Conservation (phyloP, 169 alveolate genomes). For the Plasmodium sp. region DNA sequence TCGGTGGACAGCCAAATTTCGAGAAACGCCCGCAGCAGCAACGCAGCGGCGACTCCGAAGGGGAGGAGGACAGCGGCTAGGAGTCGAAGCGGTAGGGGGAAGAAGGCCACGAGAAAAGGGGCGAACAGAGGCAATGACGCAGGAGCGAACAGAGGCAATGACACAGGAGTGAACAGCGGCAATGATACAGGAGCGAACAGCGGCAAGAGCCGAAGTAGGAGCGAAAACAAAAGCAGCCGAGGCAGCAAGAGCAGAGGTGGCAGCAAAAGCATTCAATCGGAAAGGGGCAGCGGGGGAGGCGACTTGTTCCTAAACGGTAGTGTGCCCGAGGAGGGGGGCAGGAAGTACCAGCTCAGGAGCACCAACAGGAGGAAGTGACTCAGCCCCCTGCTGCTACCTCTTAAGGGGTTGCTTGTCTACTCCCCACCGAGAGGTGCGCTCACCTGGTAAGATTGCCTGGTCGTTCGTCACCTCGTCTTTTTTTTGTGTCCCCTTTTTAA, state of each 20-base stretch:
- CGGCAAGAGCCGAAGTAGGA: background rate
- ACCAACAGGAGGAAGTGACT: background rate
- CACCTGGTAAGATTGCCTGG: background rate
- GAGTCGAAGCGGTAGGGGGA: background rate
- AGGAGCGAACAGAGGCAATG: background rate
- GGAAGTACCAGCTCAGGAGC: constrained; percentile 23
- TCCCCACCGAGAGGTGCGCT: background rate
- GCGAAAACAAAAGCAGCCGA: background rate
- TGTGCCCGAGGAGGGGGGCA: background rate
- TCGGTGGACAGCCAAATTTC: background rate
- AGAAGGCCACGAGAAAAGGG: background rate
- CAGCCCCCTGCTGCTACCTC: background rate
- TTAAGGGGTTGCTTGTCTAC: background rate
- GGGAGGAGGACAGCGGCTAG: background rate
- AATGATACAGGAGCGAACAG: background rate
- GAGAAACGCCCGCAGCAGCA: background rate
- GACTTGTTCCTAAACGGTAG: background rate
- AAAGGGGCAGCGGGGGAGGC: background rate
- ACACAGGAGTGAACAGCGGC: too few species aligned
- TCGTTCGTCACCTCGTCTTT: background rate
- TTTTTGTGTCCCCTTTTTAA: background rate
- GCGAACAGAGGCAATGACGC: background rate
- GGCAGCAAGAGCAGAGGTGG: background rate
- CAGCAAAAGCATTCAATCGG: background rate
- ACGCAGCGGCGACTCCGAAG: background rate